phyloP scores from a whole-genome alignment of 805 yeast genomes.

The Ogataea methylovora region DNA sequence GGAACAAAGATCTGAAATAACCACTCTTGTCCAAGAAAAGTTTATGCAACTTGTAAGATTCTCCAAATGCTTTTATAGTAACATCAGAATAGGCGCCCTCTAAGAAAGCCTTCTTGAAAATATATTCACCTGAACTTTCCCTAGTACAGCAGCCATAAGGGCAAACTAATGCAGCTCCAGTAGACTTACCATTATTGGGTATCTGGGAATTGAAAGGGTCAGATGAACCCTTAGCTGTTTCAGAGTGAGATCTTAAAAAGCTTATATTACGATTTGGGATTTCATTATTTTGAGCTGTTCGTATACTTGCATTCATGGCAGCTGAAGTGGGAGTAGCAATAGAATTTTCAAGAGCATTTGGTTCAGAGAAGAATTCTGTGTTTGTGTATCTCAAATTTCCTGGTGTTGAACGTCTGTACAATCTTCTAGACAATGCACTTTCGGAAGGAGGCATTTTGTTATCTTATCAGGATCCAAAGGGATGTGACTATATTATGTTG shows the following conservation, averaged over 20 bases:
- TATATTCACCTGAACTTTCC: conserved; percentile 19
- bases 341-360: not conserved
- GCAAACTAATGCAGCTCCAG: conserved; percentile 9
- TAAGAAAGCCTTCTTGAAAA: conserved; percentile 31
- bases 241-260: too few relatives aligned
- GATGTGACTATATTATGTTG: too few relatives aligned
- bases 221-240: too few relatives aligned
- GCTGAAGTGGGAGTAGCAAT: too few relatives aligned
- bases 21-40: conserved; percentile 38
- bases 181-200: not conserved
- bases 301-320: too few relatives aligned
- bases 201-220: not conserved
- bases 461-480: too few relatives aligned
- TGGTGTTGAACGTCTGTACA: conserved; percentile 13
- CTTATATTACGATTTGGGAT: too few relatives aligned
- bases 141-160: conserved; percentile 22
- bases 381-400: conserved; percentile 9
- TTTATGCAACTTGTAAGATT: conserved; percentile 36
- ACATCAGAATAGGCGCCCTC: conserved; percentile 44
- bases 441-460: too few relatives aligned
- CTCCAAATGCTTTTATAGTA: conserved; percentile 37
- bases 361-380: not conserved
- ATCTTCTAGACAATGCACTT: too few relatives aligned
- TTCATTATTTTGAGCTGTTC: too few relatives aligned
- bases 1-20: conserved; percentile 38